A percentile compares a stretch with the other conserved stretches of the same genome.
These are phyloP conservation scores for Raffaelea deltoideospora DNA, from an alignment of 2,329 filamentous ascomycete species.

Conservation along the genomic window DNA sequence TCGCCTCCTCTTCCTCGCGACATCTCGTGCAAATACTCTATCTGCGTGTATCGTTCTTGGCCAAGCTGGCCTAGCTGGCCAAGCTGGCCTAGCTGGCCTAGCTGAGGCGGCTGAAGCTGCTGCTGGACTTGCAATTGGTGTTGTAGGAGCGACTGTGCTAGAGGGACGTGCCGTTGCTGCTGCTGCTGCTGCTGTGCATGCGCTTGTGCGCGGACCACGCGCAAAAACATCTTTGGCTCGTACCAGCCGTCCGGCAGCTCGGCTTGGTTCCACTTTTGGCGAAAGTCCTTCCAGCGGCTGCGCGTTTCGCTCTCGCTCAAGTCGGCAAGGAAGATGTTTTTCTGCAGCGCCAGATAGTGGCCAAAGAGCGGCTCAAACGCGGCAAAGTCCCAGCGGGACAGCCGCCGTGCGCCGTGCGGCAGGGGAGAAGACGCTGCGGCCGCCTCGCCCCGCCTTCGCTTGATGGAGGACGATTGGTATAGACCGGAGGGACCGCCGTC, in stretches of 20 bases:
- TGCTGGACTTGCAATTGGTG: too few relatives aligned
- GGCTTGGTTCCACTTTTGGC: slow-evolving; percentile 80
- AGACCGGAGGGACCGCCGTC: too few relatives aligned
- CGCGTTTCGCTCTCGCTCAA: slow-evolving; percentile 61
- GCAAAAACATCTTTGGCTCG: slow-evolving; percentile 53
- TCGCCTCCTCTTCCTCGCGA: background rate
- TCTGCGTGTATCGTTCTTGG: too few relatives aligned
- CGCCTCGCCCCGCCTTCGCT: too few relatives aligned
- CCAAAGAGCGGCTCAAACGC: slow-evolving; percentile 59
- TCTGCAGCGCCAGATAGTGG: slow-evolving; percentile 79
- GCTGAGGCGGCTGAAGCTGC: background rate
- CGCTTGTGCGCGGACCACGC: slow-evolving; percentile 20
- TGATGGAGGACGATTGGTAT: too few relatives aligned
- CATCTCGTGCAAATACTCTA: too few relatives aligned
- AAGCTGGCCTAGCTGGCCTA: background rate
- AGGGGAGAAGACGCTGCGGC: too few relatives aligned
- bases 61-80: background rate
- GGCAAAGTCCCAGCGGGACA: slow-evolving; percentile 55
- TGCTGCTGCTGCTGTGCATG: slow-evolving; percentile 11
- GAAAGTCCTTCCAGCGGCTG: slow-evolving; percentile 87
- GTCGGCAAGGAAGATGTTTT: slow-evolving; percentile 51
- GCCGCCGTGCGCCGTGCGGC: slow-evolving; percentile 48
- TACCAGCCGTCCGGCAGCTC: slow-evolving; percentile 90
- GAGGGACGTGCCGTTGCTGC: background rate
- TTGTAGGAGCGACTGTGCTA: too few relatives aligned